phyloP scores from a whole-genome alignment of 805 yeast species.

The Lipomyces spencermartinsiae region DNA sequence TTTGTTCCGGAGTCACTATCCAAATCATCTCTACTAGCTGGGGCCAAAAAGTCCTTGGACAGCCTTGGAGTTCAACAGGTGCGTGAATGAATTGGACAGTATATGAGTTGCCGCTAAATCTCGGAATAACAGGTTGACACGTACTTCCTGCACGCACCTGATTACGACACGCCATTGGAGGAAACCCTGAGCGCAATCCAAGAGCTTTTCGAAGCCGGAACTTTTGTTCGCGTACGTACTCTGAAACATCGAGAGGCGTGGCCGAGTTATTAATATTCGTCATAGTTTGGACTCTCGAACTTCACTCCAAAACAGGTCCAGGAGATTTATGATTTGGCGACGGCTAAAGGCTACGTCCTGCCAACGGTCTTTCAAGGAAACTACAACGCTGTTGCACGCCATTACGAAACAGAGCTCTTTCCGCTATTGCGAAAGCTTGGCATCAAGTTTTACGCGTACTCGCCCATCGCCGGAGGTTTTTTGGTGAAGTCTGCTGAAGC shows the following conservation, averaged over 20 bases:
- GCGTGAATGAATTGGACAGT: not conserved
- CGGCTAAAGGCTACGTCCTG: conserved; percentile 38
- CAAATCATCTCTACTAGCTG: conserved; percentile 29
- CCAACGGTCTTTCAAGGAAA: conserved; percentile 43
- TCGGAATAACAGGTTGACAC: conserved; percentile 22
- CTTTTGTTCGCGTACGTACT: conserved; percentile 26
- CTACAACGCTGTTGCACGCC: conserved; percentile 40
- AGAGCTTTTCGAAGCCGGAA: conserved; percentile 39
- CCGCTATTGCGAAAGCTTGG: conserved; percentile 39
- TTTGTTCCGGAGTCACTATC: conserved; percentile 29
- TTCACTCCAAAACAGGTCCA: conserved; percentile 38
- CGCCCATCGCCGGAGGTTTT: conserved; percentile 39
- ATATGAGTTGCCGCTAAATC: not conserved
- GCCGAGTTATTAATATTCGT: not conserved
- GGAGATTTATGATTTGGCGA: conserved; percentile 34
- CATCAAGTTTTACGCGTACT: conserved; percentile 42
- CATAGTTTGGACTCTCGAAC: conserved; percentile 41
- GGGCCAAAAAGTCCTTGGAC: conserved; percentile 34
- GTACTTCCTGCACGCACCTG: conserved; percentile 41
- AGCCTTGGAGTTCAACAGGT: conserved; percentile 24
- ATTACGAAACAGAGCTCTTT: conserved; percentile 36
- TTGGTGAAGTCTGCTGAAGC: conserved; percentile 30
- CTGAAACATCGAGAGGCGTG: not conserved
- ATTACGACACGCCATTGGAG: conserved; percentile 37
- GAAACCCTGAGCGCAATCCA: conserved; percentile 40